Base-by-base conservation (phyloP, 2,329 filamentous ascomycete species). In the Penicillium sp. region DNA sequence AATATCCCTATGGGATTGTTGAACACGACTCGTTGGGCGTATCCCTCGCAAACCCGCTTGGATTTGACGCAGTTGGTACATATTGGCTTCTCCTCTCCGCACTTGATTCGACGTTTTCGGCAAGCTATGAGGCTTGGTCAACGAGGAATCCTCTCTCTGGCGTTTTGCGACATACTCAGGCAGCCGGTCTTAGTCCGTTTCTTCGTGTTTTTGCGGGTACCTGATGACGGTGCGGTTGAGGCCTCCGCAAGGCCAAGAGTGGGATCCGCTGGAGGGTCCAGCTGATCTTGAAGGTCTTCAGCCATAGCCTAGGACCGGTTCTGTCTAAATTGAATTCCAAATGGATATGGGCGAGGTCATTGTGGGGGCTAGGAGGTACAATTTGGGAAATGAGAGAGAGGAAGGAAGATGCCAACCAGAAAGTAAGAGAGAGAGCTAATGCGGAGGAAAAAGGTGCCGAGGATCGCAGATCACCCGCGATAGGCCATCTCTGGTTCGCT, bases 51-150 rank as follows among this genome's bases (percentile, higher is more conserved):
- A 28, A 72, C 67, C 41, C 73, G 64, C 55, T 72, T 75, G 29
- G 73, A 74, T 53, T 75, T 75, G 55, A 72, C 65, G 56, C 73
- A 75, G 55, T 75, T 74, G 52, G 67, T 71, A 63, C 73, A 75
- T 37, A 68, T 68, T 12, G 73, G 73, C 50, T 74, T 75, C 62
- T 89, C 88, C 69, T 97, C 93, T 54, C 93, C 93, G 70, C 93
- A 99, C 72, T 97, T 99, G 72, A 99, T 97, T 55, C 93, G 87
- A 45, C 93, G 86, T 72, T 88, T 92, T 56, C 93, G 87, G 72
- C 93, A 99, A 50, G 93, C 88, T 91, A 56, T 28, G 11, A 16
- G 41, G 29, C 11, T 29, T 25, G n/a, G 60, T 53, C 44, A 57
- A 52, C 12, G 18, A 50, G 29, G 14, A 45, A 52, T n/a, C 16